These are phyloP conservation scores for Lotus japonicus DNA, from an alignment of 306 rosid genomes.

Conservation along the genomic window DNA sequence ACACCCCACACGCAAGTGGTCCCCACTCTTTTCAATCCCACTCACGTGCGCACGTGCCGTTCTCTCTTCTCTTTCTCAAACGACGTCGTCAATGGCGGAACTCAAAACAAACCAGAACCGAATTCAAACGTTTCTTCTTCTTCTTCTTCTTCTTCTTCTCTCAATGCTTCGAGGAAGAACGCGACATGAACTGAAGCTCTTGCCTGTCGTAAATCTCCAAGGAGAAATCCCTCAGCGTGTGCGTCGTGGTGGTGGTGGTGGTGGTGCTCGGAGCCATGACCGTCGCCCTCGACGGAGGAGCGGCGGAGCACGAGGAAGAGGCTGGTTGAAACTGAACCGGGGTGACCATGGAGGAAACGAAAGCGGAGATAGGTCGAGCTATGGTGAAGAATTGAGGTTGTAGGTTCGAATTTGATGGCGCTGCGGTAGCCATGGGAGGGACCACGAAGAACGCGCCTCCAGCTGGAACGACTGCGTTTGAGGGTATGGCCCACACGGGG, in stretches of 20 bases:
- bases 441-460: slow-evolving; percentile 44
- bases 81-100: slow-evolving; percentile 17
- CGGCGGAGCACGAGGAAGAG: not conserved
- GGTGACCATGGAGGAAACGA: slow-evolving; percentile 39
- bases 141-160: not conserved
- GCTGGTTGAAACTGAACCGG: slow-evolving; percentile 32
- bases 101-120: not conserved
- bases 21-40: slow-evolving; percentile 35
- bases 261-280: slow-evolving; percentile 22
- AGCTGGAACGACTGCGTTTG: slow-evolving; percentile 39
- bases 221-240: slow-evolving; percentile 58
- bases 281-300: slow-evolving; percentile 23
- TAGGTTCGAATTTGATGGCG: too few relatives aligned
- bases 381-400: slow-evolving; percentile 52
- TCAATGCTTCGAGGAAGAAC: slow-evolving; percentile 44
- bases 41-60: slow-evolving; percentile 64
- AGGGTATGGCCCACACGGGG: slow-evolving; percentile 70
- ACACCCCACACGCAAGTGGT: slow-evolving; percentile 22
- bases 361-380: slow-evolving; percentile 49
- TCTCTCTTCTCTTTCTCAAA: not conserved
- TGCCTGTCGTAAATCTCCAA: slow-evolving; percentile 57
- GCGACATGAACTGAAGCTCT: slow-evolving; percentile 71
- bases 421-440: slow-evolving; percentile 31
- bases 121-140: not conserved
- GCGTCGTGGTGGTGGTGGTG: slow-evolving; percentile 18